Evolutionary conservation across 176 grass and related monocot species (phyloP).

Genomic region (Ananas comosus): DNA sequence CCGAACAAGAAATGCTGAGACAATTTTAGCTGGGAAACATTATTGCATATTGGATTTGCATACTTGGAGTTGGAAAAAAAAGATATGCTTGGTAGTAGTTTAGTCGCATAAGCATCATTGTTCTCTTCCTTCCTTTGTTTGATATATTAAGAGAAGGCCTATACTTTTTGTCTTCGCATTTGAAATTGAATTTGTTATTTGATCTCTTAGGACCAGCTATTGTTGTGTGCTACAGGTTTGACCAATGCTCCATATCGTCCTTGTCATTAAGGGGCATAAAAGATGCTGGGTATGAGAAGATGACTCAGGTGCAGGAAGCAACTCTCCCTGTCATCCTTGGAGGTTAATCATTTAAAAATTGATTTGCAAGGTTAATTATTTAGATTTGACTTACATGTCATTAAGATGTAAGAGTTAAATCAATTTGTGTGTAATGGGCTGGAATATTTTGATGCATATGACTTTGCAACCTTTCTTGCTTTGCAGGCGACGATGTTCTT

Average conservation of each 20-base stretch:
- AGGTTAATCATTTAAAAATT: slow-evolving; percentile 18
- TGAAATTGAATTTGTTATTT: background rate
- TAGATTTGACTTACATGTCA: background rate
- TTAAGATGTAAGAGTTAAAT: background rate
- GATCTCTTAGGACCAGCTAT: background rate
- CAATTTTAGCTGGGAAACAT: too few species aligned
- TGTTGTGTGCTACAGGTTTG: slow-evolving; percentile 45
- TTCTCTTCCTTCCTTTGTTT: background rate
- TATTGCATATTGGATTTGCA: too few species aligned
- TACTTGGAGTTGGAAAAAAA: too few species aligned
- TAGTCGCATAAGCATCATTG: too few species aligned
- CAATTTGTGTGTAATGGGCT: background rate
- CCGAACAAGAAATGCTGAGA: too few species aligned
- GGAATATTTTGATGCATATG: background rate
- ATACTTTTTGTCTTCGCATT: background rate
- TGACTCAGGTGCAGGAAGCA: slow-evolving; percentile 65
- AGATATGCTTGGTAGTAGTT: too few species aligned
- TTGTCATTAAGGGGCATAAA: slow-evolving; percentile 53
- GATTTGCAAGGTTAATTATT: background rate
- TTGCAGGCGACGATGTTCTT: slow-evolving; percentile 89
- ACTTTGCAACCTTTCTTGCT: slow-evolving; percentile 12
- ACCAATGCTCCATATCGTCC: slow-evolving; percentile 48
- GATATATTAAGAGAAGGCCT: background rate
- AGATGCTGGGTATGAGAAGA: slow-evolving; percentile 71
- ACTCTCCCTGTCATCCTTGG: slow-evolving; percentile 72